Percentiles rank a stretch among this genome's conserved stretches.
phyloP scores from a whole-genome alignment of 2,329 filamentous ascomycete genomes.

The Aureobasidium sp. region DNA sequence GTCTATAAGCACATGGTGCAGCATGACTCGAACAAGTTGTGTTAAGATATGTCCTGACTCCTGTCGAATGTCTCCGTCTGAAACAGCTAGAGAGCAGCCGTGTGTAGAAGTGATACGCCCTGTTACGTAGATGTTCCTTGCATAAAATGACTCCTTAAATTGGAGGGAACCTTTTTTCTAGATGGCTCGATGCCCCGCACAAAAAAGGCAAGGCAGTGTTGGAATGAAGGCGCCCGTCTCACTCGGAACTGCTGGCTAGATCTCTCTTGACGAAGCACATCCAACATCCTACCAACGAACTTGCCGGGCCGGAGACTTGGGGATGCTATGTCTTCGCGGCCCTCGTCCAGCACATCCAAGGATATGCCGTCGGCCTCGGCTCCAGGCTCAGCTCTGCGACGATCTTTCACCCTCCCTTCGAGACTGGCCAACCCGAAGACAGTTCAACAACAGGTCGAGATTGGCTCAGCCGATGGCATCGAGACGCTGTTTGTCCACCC shows the following conservation, averaged over 20 bases:
- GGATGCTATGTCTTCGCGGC: constrained; percentile 14
- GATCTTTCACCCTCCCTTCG: constrained; percentile 44
- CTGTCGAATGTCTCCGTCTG: constrained; percentile 2
- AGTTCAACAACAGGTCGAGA: constrained; percentile 25
- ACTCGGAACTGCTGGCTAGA: background rate
- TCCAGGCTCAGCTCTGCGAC: constrained; percentile 25
- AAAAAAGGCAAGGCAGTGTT: background rate
- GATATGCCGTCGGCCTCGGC: constrained; percentile 21
- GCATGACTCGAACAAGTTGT: background rate
- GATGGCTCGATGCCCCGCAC: background rate
- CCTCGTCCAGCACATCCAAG: constrained; percentile 22
- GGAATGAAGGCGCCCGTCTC: background rate
- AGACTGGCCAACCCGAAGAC: constrained; percentile 30
- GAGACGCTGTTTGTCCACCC: constrained; percentile 71
- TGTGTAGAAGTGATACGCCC: background rate
- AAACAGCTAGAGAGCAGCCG: background rate
- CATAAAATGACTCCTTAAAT: constrained; percentile 11
- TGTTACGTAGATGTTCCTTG: background rate
- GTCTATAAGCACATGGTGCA: background rate
- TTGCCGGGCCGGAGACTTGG: background rate
- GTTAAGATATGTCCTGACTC: background rate
- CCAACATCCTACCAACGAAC: background rate
- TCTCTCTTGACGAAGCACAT: background rate
- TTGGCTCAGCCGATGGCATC: constrained; percentile 40
- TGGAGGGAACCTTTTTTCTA: background rate